Evolutionary conservation across 73 alveolate genomes (phyloP), one percentile per base, ranked within the genome.

Genomic region (Symbiodinium pilosum): DNA sequence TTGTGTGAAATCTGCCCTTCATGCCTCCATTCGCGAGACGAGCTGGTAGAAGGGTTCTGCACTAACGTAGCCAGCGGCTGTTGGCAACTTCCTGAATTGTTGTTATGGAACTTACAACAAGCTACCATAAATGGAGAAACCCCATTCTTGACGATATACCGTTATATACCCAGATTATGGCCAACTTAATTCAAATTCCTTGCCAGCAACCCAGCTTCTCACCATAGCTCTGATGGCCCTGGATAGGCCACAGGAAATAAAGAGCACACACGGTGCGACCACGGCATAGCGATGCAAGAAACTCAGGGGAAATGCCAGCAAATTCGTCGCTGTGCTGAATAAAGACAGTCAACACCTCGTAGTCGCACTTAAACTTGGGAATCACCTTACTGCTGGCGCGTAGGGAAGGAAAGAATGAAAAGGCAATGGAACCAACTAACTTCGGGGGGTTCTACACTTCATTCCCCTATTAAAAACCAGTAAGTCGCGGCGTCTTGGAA

Each of bases 281-380:
- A 39, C 88, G 44, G 52, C 97, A 91, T 6, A 71, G 34, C 81
- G 97, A 91, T 54, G 51, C 51, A 56, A 91, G 52, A 39, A 91
- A 91, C 30, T 91, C 97, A 24, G 97, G 89, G 34, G 97, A 91
- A 24, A 91, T 68, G 51, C 84, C 56, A 1, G 89, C 88, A 43
- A 91, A 91, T n/a, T 91, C 97, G 39, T 91, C 97, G 20, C 97
- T 91, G 26, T 91, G 97, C 41, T 91, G 97, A 56, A 91, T 91
- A 52, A 91, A 91, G n/a, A 91, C 54, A 21, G 88, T 91, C 88
- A 91, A 24, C 21, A 91, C 97, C 56, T 91, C 97, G 68, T 91
- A 91, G 52, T 91, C 87, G 28, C 39, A 43, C 20, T 69, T 73
- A 41, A 69, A 43, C 36, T 91, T 91, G 26, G 97, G 97, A 30